Evolutionary conservation across 768 basidiomycete species (phyloP).

Genomic region (Auriscalpium orientale): DNA sequence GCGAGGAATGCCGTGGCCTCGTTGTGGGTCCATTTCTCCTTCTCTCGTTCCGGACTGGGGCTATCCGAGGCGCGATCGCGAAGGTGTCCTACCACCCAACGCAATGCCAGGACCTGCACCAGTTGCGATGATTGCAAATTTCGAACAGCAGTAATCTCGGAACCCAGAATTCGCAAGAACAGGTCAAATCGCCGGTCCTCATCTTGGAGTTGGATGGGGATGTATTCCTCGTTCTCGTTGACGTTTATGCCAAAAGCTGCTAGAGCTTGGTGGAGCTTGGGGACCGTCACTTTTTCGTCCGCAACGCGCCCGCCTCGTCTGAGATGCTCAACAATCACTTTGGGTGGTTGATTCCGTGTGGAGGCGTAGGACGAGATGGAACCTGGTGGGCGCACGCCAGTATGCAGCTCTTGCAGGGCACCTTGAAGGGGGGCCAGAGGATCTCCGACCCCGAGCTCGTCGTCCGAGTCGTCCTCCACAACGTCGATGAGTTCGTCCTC

Average conservation of each 20-base stretch:
- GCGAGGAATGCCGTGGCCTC: constrained; percentile 58
- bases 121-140: constrained; percentile 39
- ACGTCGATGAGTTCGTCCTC: constrained; percentile 63
- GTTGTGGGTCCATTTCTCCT: constrained; percentile 59
- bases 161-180: constrained; percentile 48
- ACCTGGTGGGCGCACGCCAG: constrained; percentile 19
- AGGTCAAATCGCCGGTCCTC: constrained; percentile 45
- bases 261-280: constrained; percentile 41
- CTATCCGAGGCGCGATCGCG: constrained; percentile 44
- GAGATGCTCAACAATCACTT: constrained; percentile 46
- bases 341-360: constrained; percentile 16
- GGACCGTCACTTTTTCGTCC: constrained; percentile 48
- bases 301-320: constrained; percentile 63
- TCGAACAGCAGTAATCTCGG: constrained; percentile 42
- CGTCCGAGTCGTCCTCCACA: constrained; percentile 50
- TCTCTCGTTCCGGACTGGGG: constrained; percentile 48
- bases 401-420: constrained; percentile 51
- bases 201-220: constrained; percentile 42
- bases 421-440: constrained; percentile 63
- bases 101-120: constrained; percentile 45
- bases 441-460: constrained; percentile 35
- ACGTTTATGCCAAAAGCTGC: constrained; percentile 18
- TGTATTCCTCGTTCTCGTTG: constrained; percentile 16
- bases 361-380: constrained; percentile 30
- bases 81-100: constrained; percentile 52